Conservation (phyloP, 139 green algal species). For the Closterium sp. region DNA sequence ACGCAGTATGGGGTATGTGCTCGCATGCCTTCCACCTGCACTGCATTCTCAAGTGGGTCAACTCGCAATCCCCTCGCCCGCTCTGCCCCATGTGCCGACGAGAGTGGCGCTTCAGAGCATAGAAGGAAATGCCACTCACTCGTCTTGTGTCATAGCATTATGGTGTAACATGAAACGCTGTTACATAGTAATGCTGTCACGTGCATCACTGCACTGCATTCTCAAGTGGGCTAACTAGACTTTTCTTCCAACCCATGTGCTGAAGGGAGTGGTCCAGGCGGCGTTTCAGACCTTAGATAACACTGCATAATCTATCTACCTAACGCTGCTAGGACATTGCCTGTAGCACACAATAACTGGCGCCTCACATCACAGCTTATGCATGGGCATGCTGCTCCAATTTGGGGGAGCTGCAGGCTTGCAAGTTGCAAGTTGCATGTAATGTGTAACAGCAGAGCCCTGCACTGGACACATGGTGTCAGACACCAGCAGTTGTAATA, state of each 20-base stretch:
- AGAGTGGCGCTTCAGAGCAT: conserved; percentile 47
- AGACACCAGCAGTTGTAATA: no score
- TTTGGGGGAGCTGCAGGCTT: no score
- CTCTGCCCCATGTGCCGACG: conserved; percentile 59
- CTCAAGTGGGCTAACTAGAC: conserved; percentile 57
- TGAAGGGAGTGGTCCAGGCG: conserved; percentile 46
- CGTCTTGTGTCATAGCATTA: not conserved
- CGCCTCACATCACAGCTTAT: no score
- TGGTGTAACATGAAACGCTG: not conserved
- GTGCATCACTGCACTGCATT: conserved; percentile 60
- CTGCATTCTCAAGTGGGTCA: conserved; percentile 64
- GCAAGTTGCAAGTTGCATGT: no score
- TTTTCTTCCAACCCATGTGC: conserved; percentile 48
- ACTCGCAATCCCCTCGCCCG: conserved; percentile 42
- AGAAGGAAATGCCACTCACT: not conserved
- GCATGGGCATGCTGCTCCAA: no score
- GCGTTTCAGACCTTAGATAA: no score
- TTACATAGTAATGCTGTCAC: no score
- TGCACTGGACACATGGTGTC: no score
- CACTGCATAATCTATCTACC: no score
- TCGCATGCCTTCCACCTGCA: conserved; percentile 62
- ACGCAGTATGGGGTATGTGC: conserved; percentile 59
- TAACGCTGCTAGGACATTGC: no score
- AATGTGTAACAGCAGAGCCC: no score
- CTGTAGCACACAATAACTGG: no score